Base-by-base conservation (phyloP, 2,329 filamentous ascomycete genomes). In the Westerdykella sp. region DNA sequence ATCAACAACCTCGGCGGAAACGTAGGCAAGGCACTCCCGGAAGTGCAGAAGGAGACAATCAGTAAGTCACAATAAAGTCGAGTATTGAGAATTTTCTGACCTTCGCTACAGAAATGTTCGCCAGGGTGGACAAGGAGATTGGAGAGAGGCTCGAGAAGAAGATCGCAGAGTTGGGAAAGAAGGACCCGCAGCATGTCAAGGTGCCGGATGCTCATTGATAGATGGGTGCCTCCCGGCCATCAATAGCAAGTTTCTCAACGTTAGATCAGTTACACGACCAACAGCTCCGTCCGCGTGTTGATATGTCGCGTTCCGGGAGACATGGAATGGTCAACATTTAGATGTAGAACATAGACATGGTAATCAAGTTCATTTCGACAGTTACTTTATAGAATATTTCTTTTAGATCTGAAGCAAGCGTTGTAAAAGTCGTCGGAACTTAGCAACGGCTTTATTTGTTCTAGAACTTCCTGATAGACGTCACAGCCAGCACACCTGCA, bases 1-100 rank as follows among this genome's bases (percentile, higher is more conserved):
- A 47, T 63, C 21, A 39, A 53, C n/a, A 64, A 63, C 40, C 21
- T 63, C 5, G 45, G 45, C 21, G 48, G 39, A 1, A 41, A 55
- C 41, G 10, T 56, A 34, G 52, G 45, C 22, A 51, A 50, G 31
- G 53, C 55, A 6, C 14, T 53, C 16, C 47, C 51, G 16, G 46
- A 49, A 31, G 53, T 56, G n/a, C 54, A 56, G 40, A 50, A 43
- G 42, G 48, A 55, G 31, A 49, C 54, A 4, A 50, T 57, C 34
- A 47, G 46, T 53, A 41, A 51, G 46, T 43, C 12, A 12, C 10
- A 28, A 30, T 34, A 2, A 21, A n/a, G 9, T 25, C 9, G 22
- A 5, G 5, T 9, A 6, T 9, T 2, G 16, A 34, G 30, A 22
- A 41, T 10, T 12, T 31, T 18, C 39, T 46, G 13, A 40, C 28